Base-by-base conservation (phyloP, 1,284 basidiomycete genomes). In the Cryptococcus maquisensis region DNA sequence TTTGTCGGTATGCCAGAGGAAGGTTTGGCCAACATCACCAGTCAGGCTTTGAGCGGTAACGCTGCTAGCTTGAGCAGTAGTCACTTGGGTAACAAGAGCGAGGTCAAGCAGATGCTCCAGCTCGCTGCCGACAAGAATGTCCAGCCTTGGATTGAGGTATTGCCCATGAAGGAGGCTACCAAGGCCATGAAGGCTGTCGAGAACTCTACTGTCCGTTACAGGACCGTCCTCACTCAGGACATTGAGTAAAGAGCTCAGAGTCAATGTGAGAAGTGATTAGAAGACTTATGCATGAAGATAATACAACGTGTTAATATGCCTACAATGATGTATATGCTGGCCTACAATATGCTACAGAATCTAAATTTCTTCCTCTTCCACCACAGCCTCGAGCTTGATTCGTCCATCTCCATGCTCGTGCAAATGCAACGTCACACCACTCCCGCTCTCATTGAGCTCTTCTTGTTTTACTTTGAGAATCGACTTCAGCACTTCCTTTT, bases 81-180 rank as follows among this genome's bases (percentile, higher is more conserved):
- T 47, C 78, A 81, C 68, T 83, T 86, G 50, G 85, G 84, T 40
- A 82, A 77, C 70, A 85, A 84, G 78, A 78, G 79, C 57, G 84
- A 86, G 65, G 64, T 63, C 47, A 24, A 64, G 81, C 18, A 26
- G 28, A 85, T 85, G 84, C 72, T 84, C 16, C 66, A 82, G 57
- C 74, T 84, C n/a, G 83, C 81, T 6, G 78, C 78, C 6, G 74
- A 83, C 63, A 81, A 84, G 70, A 72, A 72, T 5, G 71, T 82
- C 62, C 74, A 76, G 57, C 79, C 79, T 10, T 79, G 78, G 70
- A 65, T 74, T 71, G 74, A 81, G 64, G 64, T 77, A 28, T 54
- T 83, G 39, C 80, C 80, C 43, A 84, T 84, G 83, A 79, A 77
- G 60, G 77, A 83, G 36, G 81, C 78, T 39, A 74, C 71, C 45